Evolutionary conservation across 805 yeast genomes (phyloP), one percentile per base, ranked within the genome.

Genomic region (Kluyveromyces lactis): DNA sequence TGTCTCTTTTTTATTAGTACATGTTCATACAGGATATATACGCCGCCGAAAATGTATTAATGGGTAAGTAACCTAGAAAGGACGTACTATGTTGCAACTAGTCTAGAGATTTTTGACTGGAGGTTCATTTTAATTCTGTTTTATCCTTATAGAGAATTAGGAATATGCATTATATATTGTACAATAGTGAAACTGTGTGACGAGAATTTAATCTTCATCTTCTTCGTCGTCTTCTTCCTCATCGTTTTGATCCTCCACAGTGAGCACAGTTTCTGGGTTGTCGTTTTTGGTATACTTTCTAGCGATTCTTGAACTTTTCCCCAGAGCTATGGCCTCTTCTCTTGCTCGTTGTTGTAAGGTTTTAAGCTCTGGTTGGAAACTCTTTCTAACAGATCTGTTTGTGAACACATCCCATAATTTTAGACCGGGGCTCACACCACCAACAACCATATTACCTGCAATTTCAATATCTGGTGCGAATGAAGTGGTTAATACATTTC

Each of bases 371-470:
- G 65, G 69, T 35, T 72, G 74, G 62, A 90, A 81, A 2, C 82
- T 66, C 34, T 68, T 68, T 53, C 95, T 75, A 15, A 89, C 89
- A 12, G 90, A 71, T 45, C 75, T 68, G 65, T 92, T 92, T 39
- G 86, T 75, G 59, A 89, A 83, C 7, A 80, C 72, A 64, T 92
- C 97, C 95, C 97, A 92, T 66, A 92, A 73, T 66, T 87, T 89
- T 60, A 92, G 68, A 11, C 83, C 81, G 13, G 87, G 81, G 38
- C 73, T 72, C 31, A 83, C 86, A 54, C 98, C 98, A 50, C 96
- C 97, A 45, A 86, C 73, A 16, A 79, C 79, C 47, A 92, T 60
- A 56, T 82, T 75, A 45, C 97, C 97, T 2, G 87, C 77, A 33
- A 82, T 84, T 62, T 85, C 95, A 41, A 75, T 64, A 60, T 92